phyloP scores from a whole-genome alignment of 257 asterid species.

The Nicotiana knightiana region DNA sequence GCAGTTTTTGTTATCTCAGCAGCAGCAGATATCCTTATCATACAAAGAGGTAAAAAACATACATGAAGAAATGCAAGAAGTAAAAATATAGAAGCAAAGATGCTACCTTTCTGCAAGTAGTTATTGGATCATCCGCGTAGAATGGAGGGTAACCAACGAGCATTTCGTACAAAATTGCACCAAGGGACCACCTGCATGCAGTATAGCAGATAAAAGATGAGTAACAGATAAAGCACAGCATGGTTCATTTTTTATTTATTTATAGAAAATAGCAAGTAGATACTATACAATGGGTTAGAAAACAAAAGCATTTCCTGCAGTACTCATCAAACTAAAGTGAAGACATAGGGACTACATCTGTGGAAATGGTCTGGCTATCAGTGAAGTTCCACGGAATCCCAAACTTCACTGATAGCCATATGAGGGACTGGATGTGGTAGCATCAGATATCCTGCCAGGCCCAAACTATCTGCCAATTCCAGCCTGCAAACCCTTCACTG shows the following conservation, averaged over 20 bases:
- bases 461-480: not conserved
- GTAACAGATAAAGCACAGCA: not conserved
- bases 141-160: conserved; percentile 52
- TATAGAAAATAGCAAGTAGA: not conserved
- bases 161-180: conserved; percentile 55
- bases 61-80: not conserved
- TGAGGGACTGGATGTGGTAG: not conserved
- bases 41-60: not conserved
- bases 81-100: not conserved
- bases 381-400: not conserved
- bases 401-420: not conserved
- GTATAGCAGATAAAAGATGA: conserved; percentile 12
- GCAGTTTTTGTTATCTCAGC: not conserved
- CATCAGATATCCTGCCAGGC: not conserved
- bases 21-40: conserved; percentile 1
- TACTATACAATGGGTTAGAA: not conserved
- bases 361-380: not conserved
- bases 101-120: conserved; percentile 49
- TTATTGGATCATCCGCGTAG: conserved; percentile 43
- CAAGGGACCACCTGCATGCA: conserved; percentile 49
- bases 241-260: not conserved
- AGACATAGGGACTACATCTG: not conserved
- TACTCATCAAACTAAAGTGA: not conserved
- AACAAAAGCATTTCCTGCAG: not conserved
- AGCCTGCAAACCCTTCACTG: not conserved